phyloP scores from a whole-genome alignment of 2,329 filamentous ascomycete species.

The Thelonectria discophora region DNA sequence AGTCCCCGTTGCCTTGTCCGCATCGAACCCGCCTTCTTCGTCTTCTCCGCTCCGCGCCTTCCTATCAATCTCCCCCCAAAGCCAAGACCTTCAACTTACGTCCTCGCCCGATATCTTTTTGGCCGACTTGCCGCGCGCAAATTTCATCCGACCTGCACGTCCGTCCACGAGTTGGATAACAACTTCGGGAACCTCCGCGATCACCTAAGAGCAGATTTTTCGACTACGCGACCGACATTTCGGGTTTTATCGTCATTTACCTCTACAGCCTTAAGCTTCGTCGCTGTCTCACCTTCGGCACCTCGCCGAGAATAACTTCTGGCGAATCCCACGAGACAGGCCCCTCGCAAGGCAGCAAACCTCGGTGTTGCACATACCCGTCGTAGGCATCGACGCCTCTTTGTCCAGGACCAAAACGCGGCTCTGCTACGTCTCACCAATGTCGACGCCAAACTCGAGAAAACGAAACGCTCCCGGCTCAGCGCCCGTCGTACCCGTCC shows the following conservation, averaged over 20 bases:
- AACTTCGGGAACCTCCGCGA: background rate
- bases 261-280: conserved; percentile 2
- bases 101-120: conserved; percentile 8
- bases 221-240: background rate
- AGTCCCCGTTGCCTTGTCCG: background rate
- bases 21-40: background rate
- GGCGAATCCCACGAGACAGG: conserved; percentile 20
- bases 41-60: conserved; percentile 1
- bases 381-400: conserved; percentile 33
- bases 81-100: conserved; percentile 6
- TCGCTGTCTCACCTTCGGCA: conserved; percentile 14
- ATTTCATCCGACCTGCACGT: conserved; percentile 5
- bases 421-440: conserved; percentile 35
- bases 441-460: conserved; percentile 63
- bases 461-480: conserved; percentile 80
- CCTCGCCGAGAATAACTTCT: conserved; percentile 17
- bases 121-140: conserved; percentile 4
- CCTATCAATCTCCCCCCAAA: conserved; percentile 2
- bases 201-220: background rate
- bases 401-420: conserved; percentile 25
- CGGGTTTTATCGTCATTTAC: background rate
- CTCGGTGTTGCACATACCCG: conserved; percentile 20
- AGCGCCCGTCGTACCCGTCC: conserved; percentile 67
- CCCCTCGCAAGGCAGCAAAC: conserved; percentile 16
- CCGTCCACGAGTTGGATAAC: conserved; percentile 2